These are phyloP conservation scores for Didymella exigua DNA, from an alignment of 2,329 filamentous ascomycete species.

Conservation along the genomic window DNA sequence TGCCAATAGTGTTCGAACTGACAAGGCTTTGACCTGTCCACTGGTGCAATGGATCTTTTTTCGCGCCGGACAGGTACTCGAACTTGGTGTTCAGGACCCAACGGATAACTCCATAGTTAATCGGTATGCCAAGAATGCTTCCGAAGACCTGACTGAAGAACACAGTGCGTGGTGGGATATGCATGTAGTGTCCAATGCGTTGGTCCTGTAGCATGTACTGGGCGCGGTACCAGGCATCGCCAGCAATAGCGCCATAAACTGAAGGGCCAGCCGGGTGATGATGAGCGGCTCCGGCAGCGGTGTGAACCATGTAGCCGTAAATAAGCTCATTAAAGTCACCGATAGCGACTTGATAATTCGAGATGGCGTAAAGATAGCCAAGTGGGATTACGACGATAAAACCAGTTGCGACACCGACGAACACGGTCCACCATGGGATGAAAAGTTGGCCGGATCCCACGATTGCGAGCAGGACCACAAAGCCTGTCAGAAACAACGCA, in stretches of 20 bases:
- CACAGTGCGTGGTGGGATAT: conserved; percentile 63
- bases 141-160: conserved; percentile 68
- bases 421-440: conserved; percentile 65
- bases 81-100: conserved; percentile 65
- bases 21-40: conserved; percentile 65
- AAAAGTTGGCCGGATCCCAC: conserved; percentile 60
- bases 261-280: conserved; percentile 65
- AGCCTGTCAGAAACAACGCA: conserved; percentile 56
- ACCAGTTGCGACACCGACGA: conserved; percentile 62
- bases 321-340: conserved; percentile 66
- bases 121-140: conserved; percentile 62
- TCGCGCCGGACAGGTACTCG: conserved; percentile 59
- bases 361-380: conserved; percentile 65
- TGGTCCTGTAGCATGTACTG: conserved; percentile 63
- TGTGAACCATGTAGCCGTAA: conserved; percentile 65
- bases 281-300: conserved; percentile 50
- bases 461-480: conserved; percentile 58
- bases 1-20: conserved; percentile 59
- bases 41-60: conserved; percentile 62
- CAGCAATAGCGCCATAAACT: conserved; percentile 64
- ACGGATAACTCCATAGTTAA: conserved; percentile 66
- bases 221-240: conserved; percentile 60
- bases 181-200: conserved; percentile 70
- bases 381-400: conserved; percentile 63
- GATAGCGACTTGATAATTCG: conserved; percentile 61